Evolutionary conservation across 148 eudicot genomes (phyloP).

Genomic region (Nepenthes mirabilis): DNA sequence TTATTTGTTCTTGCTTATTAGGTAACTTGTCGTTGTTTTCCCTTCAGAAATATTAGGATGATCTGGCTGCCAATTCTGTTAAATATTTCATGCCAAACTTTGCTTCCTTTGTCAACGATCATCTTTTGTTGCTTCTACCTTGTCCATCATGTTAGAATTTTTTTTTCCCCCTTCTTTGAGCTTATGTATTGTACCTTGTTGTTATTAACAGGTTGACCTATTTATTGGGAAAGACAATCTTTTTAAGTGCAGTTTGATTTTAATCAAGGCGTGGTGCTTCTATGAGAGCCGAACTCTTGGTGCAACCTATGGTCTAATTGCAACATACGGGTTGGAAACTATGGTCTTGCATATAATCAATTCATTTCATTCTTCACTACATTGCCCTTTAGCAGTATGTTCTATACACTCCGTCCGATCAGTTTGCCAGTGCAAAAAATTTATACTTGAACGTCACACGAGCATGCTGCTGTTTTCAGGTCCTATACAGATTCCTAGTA

Average conservation of each 20-base stretch:
- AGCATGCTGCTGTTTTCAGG: slow-evolving; percentile 16
- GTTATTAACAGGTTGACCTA: slow-evolving; percentile 26
- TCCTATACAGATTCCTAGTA: slow-evolving; percentile 29
- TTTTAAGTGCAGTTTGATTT: slow-evolving; percentile 39
- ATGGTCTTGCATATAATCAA: slow-evolving; percentile 38
- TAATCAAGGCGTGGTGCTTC: slow-evolving; percentile 56
- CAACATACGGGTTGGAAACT: slow-evolving; percentile 49
- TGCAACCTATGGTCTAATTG: slow-evolving; percentile 34
- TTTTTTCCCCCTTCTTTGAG: no score
- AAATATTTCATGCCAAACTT: no score
- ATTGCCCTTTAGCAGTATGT: slow-evolving; percentile 35
- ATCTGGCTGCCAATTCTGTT: no score
- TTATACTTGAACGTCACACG: background rate
- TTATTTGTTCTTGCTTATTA: no score
- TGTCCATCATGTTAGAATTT: no score
- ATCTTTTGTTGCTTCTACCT: no score
- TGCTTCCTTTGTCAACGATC: no score
- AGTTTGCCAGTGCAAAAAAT: background rate
- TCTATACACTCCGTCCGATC: background rate
- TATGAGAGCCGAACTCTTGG: slow-evolving; percentile 53
- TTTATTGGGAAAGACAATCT: slow-evolving; percentile 34
- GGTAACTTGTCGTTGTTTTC: no score
- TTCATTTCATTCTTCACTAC: slow-evolving; percentile 24
- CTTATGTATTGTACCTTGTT: background rate
- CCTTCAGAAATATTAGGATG: no score